A percentile compares a stretch with the other conserved stretches of the same genome.
Evolutionary conservation across 2,329 filamentous ascomycete species (phyloP).

Genomic region (Epichloe sibirici): DNA sequence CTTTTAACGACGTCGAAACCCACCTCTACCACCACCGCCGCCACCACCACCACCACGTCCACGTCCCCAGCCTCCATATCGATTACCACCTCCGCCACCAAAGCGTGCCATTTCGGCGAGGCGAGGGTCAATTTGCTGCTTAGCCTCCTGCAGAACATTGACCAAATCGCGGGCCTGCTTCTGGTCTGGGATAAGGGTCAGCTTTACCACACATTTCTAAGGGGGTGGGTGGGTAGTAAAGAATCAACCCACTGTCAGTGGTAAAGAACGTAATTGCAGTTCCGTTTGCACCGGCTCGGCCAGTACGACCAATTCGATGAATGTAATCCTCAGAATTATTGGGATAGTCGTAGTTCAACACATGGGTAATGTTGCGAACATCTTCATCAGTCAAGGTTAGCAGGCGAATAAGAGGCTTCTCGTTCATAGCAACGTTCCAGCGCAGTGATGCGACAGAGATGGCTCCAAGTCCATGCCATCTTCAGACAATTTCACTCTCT

Average conservation of each 20-base stretch:
- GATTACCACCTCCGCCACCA: slow-evolving; percentile 66
- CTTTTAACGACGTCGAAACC: slow-evolving; percentile 24
- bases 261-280: slow-evolving; percentile 98
- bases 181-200: slow-evolving; percentile 44
- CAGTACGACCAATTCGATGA: slow-evolving; percentile 91
- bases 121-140: slow-evolving; percentile 94
- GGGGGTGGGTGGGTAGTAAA: neutral
- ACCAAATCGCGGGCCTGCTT: slow-evolving; percentile 97
- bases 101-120: slow-evolving; percentile 94
- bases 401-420: slow-evolving; percentile 37
- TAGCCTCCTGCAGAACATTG: slow-evolving; percentile 83
- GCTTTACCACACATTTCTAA: neutral
- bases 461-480: slow-evolving; percentile 37
- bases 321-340: slow-evolving; percentile 99
- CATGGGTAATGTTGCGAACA: slow-evolving; percentile 99
- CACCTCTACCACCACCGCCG: slow-evolving; percentile 30
- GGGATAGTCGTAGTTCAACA: slow-evolving; percentile 99
- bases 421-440: slow-evolving; percentile 50
- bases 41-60: slow-evolving; percentile 33
- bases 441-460: slow-evolving; percentile 30
- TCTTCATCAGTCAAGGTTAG: slow-evolving; percentile 73
- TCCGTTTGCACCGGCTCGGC: slow-evolving; percentile 85
- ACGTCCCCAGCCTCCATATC: slow-evolving; percentile 60
- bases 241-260: slow-evolving; percentile 76
- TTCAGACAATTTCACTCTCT: slow-evolving; percentile 39